Evolutionary conservation across 2,329 filamentous ascomycete genomes (phyloP).

Genomic region (Sporothrix variecibatus): DNA sequence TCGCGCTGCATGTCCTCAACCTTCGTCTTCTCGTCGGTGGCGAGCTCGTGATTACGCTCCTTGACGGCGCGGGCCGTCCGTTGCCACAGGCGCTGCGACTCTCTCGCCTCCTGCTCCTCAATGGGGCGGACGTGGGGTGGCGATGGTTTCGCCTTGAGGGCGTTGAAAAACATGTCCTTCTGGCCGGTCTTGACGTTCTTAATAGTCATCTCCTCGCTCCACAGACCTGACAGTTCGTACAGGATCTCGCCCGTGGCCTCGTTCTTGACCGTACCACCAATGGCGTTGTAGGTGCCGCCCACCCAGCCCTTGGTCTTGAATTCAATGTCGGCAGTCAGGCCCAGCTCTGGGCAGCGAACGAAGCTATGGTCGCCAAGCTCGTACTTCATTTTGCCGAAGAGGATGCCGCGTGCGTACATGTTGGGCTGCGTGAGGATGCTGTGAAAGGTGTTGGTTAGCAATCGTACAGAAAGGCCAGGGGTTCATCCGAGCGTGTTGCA

Average conservation of each 20-base stretch:
- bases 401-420: conserved; percentile 96
- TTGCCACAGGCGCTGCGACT: conserved; percentile 86
- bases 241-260: conserved; percentile 81
- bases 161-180: conserved; percentile 88
- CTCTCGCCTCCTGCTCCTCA: conserved; percentile 82
- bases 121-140: conserved; percentile 73
- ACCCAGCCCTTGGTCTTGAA: conserved; percentile 99
- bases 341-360: conserved; percentile 84
- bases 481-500: conserved; percentile 39
- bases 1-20: conserved; percentile 91
- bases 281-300: conserved; percentile 92
- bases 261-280: conserved; percentile 87
- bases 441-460: conserved; percentile 8
- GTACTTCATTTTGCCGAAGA: conserved; percentile 99
- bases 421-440: conserved; percentile 95
- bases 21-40: conserved; percentile 94
- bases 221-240: conserved; percentile 89
- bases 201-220: conserved; percentile 93
- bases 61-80: conserved; percentile 80
- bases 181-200: conserved; percentile 86
- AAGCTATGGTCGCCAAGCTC: conserved; percentile 96
- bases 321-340: conserved; percentile 86
- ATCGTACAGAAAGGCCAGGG: not conserved
- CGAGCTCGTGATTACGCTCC: conserved; percentile 80
- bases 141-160: conserved; percentile 73